A percentile compares a stretch with the other conserved stretches of the same genome.
Conservation (phyloP, 2,329 filamentous ascomycete genomes). For the Arthrobotrys conoides region DNA sequence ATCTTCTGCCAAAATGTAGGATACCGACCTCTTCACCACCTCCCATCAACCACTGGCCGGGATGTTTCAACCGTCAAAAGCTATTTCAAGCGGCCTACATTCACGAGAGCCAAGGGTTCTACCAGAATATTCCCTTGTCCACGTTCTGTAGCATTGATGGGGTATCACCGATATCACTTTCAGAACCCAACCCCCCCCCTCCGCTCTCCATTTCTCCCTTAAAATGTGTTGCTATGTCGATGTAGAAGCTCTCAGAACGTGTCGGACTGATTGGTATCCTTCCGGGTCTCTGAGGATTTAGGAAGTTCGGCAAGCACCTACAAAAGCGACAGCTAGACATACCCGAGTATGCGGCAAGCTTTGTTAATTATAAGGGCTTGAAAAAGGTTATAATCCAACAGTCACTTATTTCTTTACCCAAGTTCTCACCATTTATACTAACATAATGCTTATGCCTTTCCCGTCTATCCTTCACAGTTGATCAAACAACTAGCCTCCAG, state of each 20-base stretch:
- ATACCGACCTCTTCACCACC: slow-evolving; percentile 29
- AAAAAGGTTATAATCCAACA: slow-evolving; percentile 81
- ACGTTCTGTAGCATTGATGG: slow-evolving; percentile 47
- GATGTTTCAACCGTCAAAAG: slow-evolving; percentile 36
- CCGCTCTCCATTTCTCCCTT: background rate
- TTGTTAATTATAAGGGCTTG: slow-evolving; percentile 98
- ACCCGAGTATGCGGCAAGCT: slow-evolving; percentile 98
- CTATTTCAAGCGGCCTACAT: slow-evolving; percentile 34
- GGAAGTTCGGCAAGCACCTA: slow-evolving; percentile 99
- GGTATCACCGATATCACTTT: slow-evolving; percentile 45
- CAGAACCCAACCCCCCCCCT: background rate
- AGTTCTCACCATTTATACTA: slow-evolving; percentile 14
- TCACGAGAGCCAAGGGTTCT: slow-evolving; percentile 29
- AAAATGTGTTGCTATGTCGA: slow-evolving; percentile 40
- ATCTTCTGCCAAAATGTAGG: slow-evolving; percentile 58
- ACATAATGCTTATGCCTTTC: slow-evolving; percentile 15
- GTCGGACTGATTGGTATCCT: slow-evolving; percentile 29
- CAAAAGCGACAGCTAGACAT: slow-evolving; percentile 99
- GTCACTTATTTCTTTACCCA: background rate
- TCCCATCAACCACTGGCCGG: slow-evolving; percentile 10
- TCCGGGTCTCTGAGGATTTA: slow-evolving; percentile 67
- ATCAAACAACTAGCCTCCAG: slow-evolving; percentile 60
- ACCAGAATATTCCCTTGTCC: slow-evolving; percentile 15
- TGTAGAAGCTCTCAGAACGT: slow-evolving; percentile 7
- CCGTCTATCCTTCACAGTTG: slow-evolving; percentile 29